Evolutionary conservation across 768 basidiomycete genomes (phyloP).

Genomic region (Leccinum broughii): DNA sequence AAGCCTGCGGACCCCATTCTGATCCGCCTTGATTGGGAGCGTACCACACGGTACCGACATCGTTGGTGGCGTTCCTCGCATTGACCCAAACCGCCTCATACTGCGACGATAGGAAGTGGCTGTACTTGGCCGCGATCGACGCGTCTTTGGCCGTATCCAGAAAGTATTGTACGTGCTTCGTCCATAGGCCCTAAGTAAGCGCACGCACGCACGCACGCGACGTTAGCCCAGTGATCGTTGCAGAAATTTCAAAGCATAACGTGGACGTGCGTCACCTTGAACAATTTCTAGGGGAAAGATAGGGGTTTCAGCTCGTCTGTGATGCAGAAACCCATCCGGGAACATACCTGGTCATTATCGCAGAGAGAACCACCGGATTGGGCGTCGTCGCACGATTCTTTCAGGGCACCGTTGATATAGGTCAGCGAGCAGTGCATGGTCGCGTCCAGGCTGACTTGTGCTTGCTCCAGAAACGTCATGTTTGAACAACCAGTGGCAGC

Average conservation of each 20-base stretch:
- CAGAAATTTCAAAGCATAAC: not conserved
- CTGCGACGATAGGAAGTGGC: conserved; percentile 36
- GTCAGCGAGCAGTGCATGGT: conserved; percentile 43
- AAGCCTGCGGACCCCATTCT: conserved; percentile 30
- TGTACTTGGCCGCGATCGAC: conserved; percentile 45
- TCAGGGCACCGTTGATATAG: conserved; percentile 39
- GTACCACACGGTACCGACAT: conserved; percentile 43
- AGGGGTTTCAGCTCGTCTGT: not conserved
- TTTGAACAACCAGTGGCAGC: conserved; percentile 38
- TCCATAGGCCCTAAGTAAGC: conserved; percentile 44
- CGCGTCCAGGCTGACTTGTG: conserved; percentile 54
- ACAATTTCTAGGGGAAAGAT: conserved; percentile 20
- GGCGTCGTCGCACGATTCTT: conserved; percentile 54
- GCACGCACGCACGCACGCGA: not conserved
- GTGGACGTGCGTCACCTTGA: conserved; percentile 28
- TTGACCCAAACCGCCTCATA: conserved; percentile 38
- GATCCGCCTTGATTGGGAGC: conserved; percentile 29
- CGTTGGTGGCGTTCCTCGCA: conserved; percentile 39
- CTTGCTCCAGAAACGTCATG: conserved; percentile 42
- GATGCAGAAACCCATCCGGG: not conserved
- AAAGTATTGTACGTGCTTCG: conserved; percentile 52
- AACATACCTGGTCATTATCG: conserved; percentile 30
- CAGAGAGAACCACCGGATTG: conserved; percentile 37
- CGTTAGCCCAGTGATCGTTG: not conserved
- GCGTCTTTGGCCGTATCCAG: conserved; percentile 46